These are phyloP conservation scores for Leavenworthia alabamica DNA, from an alignment of 345 rosid genomes.

Conservation along the genomic window DNA sequence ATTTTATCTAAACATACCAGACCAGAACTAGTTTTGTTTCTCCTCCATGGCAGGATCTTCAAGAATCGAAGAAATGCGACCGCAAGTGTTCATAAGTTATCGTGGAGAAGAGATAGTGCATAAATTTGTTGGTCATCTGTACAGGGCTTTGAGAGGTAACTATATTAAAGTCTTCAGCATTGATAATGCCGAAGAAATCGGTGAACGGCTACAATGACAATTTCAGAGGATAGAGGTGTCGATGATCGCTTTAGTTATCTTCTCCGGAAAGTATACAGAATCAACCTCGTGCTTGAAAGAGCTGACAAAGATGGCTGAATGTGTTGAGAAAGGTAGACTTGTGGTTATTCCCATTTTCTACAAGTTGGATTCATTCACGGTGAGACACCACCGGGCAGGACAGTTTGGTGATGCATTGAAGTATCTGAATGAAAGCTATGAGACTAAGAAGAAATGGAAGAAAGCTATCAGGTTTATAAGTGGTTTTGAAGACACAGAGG, in stretches of 20 bases:
- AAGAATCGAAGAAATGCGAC: not conserved
- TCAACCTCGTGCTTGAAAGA: not conserved
- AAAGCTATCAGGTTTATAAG: too few relatives aligned
- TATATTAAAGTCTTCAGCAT: not conserved
- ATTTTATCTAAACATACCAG: too few relatives aligned
- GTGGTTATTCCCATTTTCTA: not conserved
- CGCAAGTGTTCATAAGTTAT: slow-evolving; percentile 17
- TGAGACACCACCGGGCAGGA: too few relatives aligned
- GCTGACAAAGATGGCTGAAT: not conserved
- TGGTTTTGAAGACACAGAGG: too few relatives aligned
- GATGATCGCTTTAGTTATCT: not conserved
- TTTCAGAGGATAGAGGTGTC: not conserved
- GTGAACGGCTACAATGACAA: not conserved
- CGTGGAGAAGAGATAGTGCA: not conserved
- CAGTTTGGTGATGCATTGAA: too few relatives aligned
- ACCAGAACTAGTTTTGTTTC: not conserved
- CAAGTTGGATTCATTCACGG: too few relatives aligned
- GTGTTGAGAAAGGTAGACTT: not conserved
- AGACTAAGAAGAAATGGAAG: too few relatives aligned
- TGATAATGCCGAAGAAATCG: not conserved
- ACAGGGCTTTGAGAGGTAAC: not conserved
- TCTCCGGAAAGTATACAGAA: not conserved
- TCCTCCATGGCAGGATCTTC: not conserved
- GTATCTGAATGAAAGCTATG: too few relatives aligned
- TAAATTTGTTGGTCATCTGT: slow-evolving; percentile 7